Conservation (phyloP, 108 stramenopile genomes). For the Mayamaea pseudoterrestris region DNA sequence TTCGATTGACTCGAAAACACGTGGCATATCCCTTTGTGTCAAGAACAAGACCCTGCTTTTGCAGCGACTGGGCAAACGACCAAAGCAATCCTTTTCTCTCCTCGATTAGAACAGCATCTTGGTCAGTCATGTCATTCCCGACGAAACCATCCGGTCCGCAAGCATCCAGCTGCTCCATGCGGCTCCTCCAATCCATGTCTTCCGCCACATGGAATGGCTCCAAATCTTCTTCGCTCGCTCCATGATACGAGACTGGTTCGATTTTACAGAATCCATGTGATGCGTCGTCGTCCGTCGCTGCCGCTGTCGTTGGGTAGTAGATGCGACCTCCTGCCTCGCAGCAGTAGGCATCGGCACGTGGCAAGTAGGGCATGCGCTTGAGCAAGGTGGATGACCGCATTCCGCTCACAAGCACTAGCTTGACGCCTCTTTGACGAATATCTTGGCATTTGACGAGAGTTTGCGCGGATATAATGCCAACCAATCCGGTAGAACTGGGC, state of each 20-base stretch:
- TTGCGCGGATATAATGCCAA: constrained; percentile 22
- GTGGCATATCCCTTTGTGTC: constrained; percentile 56
- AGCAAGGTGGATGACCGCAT: constrained; percentile 69
- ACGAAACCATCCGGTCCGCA: constrained; percentile 40
- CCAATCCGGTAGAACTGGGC: constrained; percentile 51
- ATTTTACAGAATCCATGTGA: too few species aligned
- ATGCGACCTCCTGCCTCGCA: constrained; percentile 69
- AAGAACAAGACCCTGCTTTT: constrained; percentile 27
- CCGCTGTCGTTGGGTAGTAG: constrained; percentile 33
- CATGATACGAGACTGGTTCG: constrained; percentile 23
- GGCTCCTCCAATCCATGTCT: constrained; percentile 43
- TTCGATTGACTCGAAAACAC: constrained; percentile 63
- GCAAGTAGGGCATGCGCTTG: constrained; percentile 62
- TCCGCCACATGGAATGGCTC: constrained; percentile 47
- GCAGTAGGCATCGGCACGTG: constrained; percentile 65
- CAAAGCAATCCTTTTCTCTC: constrained; percentile 46
- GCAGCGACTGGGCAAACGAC: constrained; percentile 29
- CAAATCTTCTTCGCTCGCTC: constrained; percentile 11
- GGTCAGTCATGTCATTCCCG: constrained; percentile 8
- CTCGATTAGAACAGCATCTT: constrained; percentile 11
- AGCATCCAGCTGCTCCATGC: constrained; percentile 15
- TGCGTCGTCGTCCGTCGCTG: not conserved
- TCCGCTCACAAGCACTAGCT: constrained; percentile 63
- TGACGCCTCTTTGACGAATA: constrained; percentile 30
- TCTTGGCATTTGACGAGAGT: constrained; percentile 28